Percentiles rank a stretch among this genome's conserved stretches.
These are phyloP conservation scores for Cenococcum geophilum DNA, from an alignment of 495 filamentous ascomycete genomes.

Conservation along the genomic window DNA sequence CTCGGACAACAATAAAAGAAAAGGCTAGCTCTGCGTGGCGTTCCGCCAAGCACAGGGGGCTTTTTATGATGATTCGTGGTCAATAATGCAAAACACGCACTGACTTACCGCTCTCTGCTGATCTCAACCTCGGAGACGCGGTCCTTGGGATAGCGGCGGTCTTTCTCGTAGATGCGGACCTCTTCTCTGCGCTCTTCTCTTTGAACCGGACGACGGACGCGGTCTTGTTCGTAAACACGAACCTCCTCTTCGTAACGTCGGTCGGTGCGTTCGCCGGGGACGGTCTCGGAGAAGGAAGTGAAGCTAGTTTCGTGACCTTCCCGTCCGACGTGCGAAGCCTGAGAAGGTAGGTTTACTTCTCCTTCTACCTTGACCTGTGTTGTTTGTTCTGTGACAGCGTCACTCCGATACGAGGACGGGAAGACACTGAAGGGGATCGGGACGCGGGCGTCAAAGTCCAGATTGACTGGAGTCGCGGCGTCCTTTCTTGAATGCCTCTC, in stretches of 20 bases:
- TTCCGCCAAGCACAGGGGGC: constrained; percentile 24
- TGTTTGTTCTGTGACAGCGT: constrained; percentile 70
- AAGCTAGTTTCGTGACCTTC: constrained; percentile 72
- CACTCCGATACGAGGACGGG: constrained; percentile 94
- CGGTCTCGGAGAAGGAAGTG: constrained; percentile 57
- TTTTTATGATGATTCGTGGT: constrained; percentile 23
- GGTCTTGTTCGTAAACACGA: constrained; percentile 39
- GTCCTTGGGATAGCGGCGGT: constrained; percentile 24
- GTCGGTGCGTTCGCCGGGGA: constrained; percentile 54
- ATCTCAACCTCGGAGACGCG: constrained; percentile 49
- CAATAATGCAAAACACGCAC: constrained; percentile 21
- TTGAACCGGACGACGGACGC: constrained; percentile 26
- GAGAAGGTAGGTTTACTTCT: constrained; percentile 73
- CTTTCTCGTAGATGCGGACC: constrained; percentile 35
- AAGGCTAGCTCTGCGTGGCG: constrained; percentile 2
- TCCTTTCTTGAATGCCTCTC: constrained; percentile 92
- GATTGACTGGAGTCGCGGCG: constrained; percentile 83
- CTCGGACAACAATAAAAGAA: constrained; percentile 29
- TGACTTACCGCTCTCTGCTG: constrained; percentile 49
- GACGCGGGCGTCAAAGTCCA: constrained; percentile 99
- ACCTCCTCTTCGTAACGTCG: constrained; percentile 61
- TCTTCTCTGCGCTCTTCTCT: constrained; percentile 32
- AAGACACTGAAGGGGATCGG: constrained; percentile 99
- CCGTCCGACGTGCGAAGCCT: constrained; percentile 77
- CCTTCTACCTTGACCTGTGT: constrained; percentile 80